Evolutionary conservation across 192 early-diverging fungal species (phyloP).

Genomic region (Podila epigama): DNA sequence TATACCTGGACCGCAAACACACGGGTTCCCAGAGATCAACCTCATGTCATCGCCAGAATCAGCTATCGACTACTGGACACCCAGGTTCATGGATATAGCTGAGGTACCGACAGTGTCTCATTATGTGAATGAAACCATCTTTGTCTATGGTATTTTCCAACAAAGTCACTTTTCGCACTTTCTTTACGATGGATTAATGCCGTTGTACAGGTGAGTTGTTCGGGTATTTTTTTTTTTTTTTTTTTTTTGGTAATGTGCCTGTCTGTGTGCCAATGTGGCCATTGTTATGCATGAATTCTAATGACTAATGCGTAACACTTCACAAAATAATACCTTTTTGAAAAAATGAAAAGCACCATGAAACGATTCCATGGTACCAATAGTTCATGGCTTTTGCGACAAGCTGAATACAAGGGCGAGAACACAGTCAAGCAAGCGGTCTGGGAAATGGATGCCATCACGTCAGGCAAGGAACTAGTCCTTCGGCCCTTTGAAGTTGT

Average conservation of each 20-base stretch:
- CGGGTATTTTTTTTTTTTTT: not conserved
- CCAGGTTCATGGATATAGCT: not conserved
- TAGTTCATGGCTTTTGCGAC: conserved; percentile 34
- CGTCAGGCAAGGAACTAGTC: conserved; percentile 17
- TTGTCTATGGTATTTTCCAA: conserved; percentile 47
- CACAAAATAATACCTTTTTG: too few species aligned
- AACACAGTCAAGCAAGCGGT: conserved; percentile 1
- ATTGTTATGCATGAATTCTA: too few species aligned
- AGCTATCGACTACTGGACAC: conserved; percentile 2
- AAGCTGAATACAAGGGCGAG: conserved; percentile 9
- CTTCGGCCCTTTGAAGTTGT: conserved; percentile 4
- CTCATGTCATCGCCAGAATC: conserved; percentile 3
- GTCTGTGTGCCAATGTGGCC: too few species aligned
- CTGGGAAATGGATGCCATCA: conserved; percentile 17
- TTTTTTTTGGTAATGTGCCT: too few species aligned
- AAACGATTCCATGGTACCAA: not conserved
- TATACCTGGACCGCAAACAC: not conserved
- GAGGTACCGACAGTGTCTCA: not conserved
- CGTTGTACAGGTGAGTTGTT: conserved; percentile 22
- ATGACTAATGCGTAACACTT: too few species aligned
- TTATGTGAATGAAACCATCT: conserved; percentile 31
- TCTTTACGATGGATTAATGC: conserved; percentile 50
- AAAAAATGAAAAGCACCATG: too few species aligned
- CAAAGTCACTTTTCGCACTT: conserved; percentile 49
- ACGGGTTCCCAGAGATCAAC: conserved; percentile 1